Evolutionary conservation across 1,284 basidiomycete genomes (phyloP), one percentile per base, ranked within the genome.

Genomic region (Cryptococcus hybrid): DNA sequence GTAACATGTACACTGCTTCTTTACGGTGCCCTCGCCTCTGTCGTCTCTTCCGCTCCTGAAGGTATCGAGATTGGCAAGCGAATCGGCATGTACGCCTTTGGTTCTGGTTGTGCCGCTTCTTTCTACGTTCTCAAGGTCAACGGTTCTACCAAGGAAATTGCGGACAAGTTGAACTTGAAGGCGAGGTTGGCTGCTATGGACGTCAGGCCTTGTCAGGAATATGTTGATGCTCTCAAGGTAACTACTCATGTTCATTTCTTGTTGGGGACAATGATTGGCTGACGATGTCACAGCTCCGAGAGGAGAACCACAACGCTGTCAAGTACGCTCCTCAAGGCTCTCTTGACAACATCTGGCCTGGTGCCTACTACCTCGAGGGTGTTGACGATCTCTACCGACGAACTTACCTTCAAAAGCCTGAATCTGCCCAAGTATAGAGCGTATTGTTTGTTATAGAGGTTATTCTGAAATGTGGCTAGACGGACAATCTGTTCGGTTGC

Each of bases 1-100:
- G 95, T 13, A 98, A 99, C 86, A 96, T 95, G 90, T 98, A 99
- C 85, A 94, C 95, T 24, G 95, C 89, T n/a, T 94, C 92, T 99
- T 35, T 98, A 95, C 76, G 92, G 92, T 56, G 93, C 91, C 64
- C 85, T 99, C 59, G 90, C 92, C 39, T 90, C 88, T 12, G 81
- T 95, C 39, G 73, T 96, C 49, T 84, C 88, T 53, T 82, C 82
- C 47, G 84, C 89, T 46, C 84, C 85, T 64, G 85, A 88, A 7
- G 78, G 82, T 13, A 81, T 86, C 61, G 79, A 92, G 57, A 69
- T 73, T 68, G 87, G 85, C 79, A 94, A 92, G 83, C 85, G 90
- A 42, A 82, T 95, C 73, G 88, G 87, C 66, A 83, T 98, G 83
- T 99, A 92, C 82, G 92, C 91, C 49, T 98, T 94, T 77, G 95